Conservation (phyloP, 2,329 filamentous ascomycete species). For the Alternaria sp. region DNA sequence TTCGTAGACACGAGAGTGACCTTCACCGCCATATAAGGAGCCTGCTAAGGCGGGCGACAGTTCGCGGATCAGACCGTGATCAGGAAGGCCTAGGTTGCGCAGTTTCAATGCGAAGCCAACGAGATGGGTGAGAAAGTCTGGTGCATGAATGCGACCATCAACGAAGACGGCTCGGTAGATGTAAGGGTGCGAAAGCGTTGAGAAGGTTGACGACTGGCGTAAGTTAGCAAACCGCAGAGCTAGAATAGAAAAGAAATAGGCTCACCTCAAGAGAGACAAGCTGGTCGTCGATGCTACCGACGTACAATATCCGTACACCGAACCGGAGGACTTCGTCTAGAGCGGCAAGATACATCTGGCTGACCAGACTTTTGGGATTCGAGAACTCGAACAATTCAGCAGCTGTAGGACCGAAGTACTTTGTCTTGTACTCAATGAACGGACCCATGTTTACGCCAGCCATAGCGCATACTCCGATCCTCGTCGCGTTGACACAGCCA, state of each 20-base stretch:
- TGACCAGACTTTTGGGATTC: constrained; percentile 80
- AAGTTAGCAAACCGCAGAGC: constrained; percentile 7
- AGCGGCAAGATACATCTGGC: constrained; percentile 79
- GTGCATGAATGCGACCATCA: constrained; percentile 88
- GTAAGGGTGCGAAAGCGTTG: constrained; percentile 85
- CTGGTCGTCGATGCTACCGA: constrained; percentile 97
- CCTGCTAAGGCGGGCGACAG: constrained; percentile 88
- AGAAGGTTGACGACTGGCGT: constrained; percentile 83
- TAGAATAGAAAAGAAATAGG: neutral
- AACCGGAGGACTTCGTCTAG: constrained; percentile 77
- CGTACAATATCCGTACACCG: constrained; percentile 83
- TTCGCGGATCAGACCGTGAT: constrained; percentile 92
- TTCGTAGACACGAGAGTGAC: constrained; percentile 92
- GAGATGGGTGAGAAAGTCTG: constrained; percentile 91
- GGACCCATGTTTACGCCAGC: constrained; percentile 94
- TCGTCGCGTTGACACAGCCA: constrained; percentile 75
- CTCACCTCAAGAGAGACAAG: constrained; percentile 87
- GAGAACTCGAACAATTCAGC: constrained; percentile 95
- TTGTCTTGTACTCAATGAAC: constrained; percentile 89
- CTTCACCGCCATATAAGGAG: constrained; percentile 89
- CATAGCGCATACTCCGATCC: constrained; percentile 86
- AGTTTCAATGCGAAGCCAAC: constrained; percentile 93
- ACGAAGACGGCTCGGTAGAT: constrained; percentile 97
- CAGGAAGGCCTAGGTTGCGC: constrained; percentile 88
- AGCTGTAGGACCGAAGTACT: constrained; percentile 89